Evolutionary conservation across 1,284 basidiomycete genomes (phyloP).

Genomic region (Rhodofomes roseus): DNA sequence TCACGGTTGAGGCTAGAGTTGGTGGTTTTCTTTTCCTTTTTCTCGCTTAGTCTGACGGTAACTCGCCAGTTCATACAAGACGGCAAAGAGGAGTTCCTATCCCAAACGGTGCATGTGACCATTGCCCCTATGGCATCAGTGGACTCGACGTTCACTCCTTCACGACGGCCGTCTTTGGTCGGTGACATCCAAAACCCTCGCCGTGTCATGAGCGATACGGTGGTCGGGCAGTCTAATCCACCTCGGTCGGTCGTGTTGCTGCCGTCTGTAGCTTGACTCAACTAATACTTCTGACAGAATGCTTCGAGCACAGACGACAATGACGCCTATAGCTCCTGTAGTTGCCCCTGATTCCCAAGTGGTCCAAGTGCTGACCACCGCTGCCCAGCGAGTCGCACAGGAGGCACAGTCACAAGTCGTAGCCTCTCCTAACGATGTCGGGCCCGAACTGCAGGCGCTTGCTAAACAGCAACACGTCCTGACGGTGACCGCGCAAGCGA

Average conservation of each 20-base stretch:
- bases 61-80: slow-evolving; percentile 61
- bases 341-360: slow-evolving; percentile 55
- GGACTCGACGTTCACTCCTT: slow-evolving; percentile 53
- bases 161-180: slow-evolving; percentile 59
- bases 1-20: slow-evolving; percentile 71
- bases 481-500: slow-evolving; percentile 71
- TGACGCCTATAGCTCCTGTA: slow-evolving; percentile 23
- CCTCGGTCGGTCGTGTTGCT: slow-evolving; percentile 12
- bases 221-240: slow-evolving; percentile 35
- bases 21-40: slow-evolving; percentile 21
- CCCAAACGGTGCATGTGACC: slow-evolving; percentile 63
- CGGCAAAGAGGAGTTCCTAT: slow-evolving; percentile 63
- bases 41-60: slow-evolving; percentile 13
- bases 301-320: slow-evolving; percentile 21
- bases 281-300: slow-evolving; percentile 14
- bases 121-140: slow-evolving; percentile 70
- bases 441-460: slow-evolving; percentile 56
- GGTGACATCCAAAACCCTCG: slow-evolving; percentile 48
- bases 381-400: slow-evolving; percentile 71
- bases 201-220: slow-evolving; percentile 60
- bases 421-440: slow-evolving; percentile 44
- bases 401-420: slow-evolving; percentile 67
- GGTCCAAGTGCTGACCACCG: slow-evolving; percentile 69
- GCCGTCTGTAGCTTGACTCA: background rate
- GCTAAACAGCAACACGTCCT: slow-evolving; percentile 78